Base-by-base conservation (phyloP, 2,329 filamentous ascomycete species). In the Mycocentrospora acerina region DNA sequence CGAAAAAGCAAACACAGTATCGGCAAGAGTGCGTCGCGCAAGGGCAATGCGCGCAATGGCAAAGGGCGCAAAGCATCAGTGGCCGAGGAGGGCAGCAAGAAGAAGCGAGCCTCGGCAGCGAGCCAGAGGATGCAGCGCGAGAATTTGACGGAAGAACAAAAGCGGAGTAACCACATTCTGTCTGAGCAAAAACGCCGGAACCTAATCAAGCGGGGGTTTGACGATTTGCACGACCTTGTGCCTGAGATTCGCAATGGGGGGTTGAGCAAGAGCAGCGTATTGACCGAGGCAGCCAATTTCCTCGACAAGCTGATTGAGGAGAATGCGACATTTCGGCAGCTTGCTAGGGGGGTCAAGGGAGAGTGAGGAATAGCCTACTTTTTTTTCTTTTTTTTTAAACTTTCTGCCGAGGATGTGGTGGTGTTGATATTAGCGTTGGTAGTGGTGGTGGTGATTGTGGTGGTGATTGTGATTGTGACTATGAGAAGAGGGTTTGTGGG, bases 121-220 rank as follows among this genome's bases (percentile, higher is more conserved):
- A 46, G 51, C 4, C 54, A 59, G 26, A 64, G 60, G 35, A 32
- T 53, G 7, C 60, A 60, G 16, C 62, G 64, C 24, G 79, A 84
- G 55, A 84, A 84, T 48, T 64, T 93, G 4, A 80, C 82, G 0
- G 86, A 91, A 51, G 83, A 86, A 44, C 86, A 93, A 66, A 93
- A 91, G 67, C 77, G 88, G 30, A 84, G 83, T 57, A 95, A 95
- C 53, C 88, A 94, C 60, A 93, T 95, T 49, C 77, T 83, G 35
- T 93, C 88, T 35, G 89, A 94, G 62, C 88, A 95, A 69, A 94
- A 93, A 67, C 79, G 90, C 24, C 78, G 89, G 32, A 88, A 88
- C 17, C 73, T 90, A 31, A 91, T 91, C 57, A 86, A 89, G 59
- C 79, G 86, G 50, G 88, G 88, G 0, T 95, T 91, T 54, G 85